Evolutionary conservation across 2,329 filamentous ascomycete genomes (phyloP).

Genomic region (Penicillium oxalicum): DNA sequence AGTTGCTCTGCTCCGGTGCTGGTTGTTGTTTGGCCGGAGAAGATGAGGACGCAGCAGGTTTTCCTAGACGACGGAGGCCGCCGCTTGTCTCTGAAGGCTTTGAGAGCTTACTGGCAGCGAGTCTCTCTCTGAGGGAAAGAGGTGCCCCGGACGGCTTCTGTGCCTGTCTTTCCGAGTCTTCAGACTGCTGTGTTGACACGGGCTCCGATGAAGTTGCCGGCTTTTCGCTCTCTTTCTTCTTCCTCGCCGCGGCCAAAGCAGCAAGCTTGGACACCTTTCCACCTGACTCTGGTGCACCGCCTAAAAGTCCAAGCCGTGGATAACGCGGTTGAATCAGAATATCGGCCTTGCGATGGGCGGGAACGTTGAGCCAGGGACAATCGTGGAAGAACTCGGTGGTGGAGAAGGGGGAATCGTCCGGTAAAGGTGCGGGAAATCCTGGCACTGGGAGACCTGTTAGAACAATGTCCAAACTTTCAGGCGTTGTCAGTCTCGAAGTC

Average conservation of each 20-base stretch:
- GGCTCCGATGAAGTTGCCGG: slow-evolving; percentile 20
- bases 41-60: slow-evolving; percentile 11
- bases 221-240: slow-evolving; percentile 70
- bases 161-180: slow-evolving; percentile 7
- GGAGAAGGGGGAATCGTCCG: slow-evolving; percentile 35
- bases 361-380: slow-evolving; percentile 76
- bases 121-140: slow-evolving; percentile 36
- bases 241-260: slow-evolving; percentile 76
- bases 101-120: slow-evolving; percentile 27
- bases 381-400: slow-evolving; percentile 67
- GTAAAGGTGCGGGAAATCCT: slow-evolving; percentile 22
- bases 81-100: slow-evolving; percentile 22
- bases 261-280: slow-evolving; percentile 85
- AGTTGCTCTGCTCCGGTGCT: slow-evolving; percentile 15
- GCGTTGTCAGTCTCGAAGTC: slow-evolving; percentile 27
- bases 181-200: slow-evolving; percentile 5
- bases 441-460: slow-evolving; percentile 36
- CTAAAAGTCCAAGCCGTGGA: slow-evolving; percentile 64
- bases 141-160: slow-evolving; percentile 21
- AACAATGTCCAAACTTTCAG: slow-evolving; percentile 28
- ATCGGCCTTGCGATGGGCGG: slow-evolving; percentile 56
- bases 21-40: slow-evolving; percentile 16
- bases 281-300: slow-evolving; percentile 60
- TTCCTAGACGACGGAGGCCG: slow-evolving; percentile 18
- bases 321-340: slow-evolving; percentile 57